A percentile compares a stretch with the other conserved stretches of the same genome.
Evolutionary conservation across 305 asterid genomes (phyloP).

Genomic region (Caryopteris hybrid): DNA sequence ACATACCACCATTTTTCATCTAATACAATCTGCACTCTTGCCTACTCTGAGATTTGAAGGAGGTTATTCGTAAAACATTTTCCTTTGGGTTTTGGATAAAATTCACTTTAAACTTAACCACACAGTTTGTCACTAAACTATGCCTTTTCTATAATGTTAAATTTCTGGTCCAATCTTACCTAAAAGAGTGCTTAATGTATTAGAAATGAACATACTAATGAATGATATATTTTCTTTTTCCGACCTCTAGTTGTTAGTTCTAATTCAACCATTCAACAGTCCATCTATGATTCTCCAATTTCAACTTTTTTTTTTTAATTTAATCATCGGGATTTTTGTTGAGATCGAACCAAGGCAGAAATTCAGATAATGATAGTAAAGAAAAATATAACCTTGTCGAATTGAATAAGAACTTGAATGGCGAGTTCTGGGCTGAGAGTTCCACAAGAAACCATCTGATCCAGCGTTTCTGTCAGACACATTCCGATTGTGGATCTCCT

Average conservation of each 20-base stretch:
- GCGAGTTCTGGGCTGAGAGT: conserved; percentile 77
- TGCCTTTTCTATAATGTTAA: not conserved
- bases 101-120: not conserved
- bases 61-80: not conserved
- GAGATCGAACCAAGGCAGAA: not conserved
- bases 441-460: conserved; percentile 81
- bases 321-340: not conserved
- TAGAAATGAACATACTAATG: not conserved
- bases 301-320: not conserved
- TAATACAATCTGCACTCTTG: not conserved
- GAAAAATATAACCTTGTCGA: conserved; percentile 62
- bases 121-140: not conserved
- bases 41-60: not conserved
- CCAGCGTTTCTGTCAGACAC: conserved; percentile 91
- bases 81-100: not conserved
- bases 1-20: not conserved
- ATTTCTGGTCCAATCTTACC: not conserved
- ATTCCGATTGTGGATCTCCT: conserved; percentile 90
- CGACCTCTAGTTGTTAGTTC: not conserved
- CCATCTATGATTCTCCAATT: not conserved
- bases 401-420: conserved; percentile 89
- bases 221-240: too few relatives aligned
- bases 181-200: not conserved
- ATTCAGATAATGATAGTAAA: not conserved
- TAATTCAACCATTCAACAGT: not conserved